These are phyloP conservation scores for Saitoella complicata DNA, from an alignment of 805 yeast genomes.

Conservation along the genomic window DNA sequence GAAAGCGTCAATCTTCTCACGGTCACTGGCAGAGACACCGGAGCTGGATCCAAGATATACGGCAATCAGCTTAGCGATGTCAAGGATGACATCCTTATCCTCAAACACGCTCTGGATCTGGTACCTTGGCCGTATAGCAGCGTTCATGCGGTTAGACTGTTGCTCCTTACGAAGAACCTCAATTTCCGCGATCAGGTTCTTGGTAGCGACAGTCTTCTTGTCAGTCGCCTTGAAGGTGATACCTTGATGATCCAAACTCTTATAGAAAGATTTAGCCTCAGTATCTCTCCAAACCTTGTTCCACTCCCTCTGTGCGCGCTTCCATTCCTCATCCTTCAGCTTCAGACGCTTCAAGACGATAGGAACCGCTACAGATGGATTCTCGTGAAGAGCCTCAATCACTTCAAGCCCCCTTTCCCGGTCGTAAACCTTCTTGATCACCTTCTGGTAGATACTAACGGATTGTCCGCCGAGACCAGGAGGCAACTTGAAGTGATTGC, in stretches of 20 bases:
- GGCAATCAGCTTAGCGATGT: slow-evolving; percentile 50
- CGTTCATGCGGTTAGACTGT: not conserved
- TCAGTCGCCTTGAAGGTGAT: slow-evolving; percentile 93
- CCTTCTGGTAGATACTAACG: slow-evolving; percentile 80
- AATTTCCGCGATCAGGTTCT: slow-evolving; percentile 46
- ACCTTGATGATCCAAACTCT: slow-evolving; percentile 88
- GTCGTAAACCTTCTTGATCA: slow-evolving; percentile 81
- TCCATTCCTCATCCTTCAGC: slow-evolving; percentile 98
- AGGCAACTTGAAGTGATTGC: slow-evolving; percentile 69
- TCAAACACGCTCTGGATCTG: slow-evolving; percentile 46
- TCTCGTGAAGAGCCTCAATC: slow-evolving; percentile 85
- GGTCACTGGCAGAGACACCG: slow-evolving; percentile 63
- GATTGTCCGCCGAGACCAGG: slow-evolving; percentile 90
- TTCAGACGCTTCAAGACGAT: slow-evolving; percentile 80
- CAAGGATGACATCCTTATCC: slow-evolving; percentile 56
- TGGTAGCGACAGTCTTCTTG: slow-evolving; percentile 75
- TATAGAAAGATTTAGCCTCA: slow-evolving; percentile 86
- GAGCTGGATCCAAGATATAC: slow-evolving; percentile 53
- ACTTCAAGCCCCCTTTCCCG: slow-evolving; percentile 92
- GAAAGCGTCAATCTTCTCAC: slow-evolving; percentile 58
- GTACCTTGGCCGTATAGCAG: slow-evolving; percentile 50
- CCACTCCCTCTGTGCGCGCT: slow-evolving; percentile 95
- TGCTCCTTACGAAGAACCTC: not conserved
- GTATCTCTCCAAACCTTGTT: slow-evolving; percentile 97
- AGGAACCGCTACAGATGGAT: slow-evolving; percentile 91